phyloP scores from a whole-genome alignment of 2,329 filamentous ascomycete genomes.

The Epichloe uncinata region DNA sequence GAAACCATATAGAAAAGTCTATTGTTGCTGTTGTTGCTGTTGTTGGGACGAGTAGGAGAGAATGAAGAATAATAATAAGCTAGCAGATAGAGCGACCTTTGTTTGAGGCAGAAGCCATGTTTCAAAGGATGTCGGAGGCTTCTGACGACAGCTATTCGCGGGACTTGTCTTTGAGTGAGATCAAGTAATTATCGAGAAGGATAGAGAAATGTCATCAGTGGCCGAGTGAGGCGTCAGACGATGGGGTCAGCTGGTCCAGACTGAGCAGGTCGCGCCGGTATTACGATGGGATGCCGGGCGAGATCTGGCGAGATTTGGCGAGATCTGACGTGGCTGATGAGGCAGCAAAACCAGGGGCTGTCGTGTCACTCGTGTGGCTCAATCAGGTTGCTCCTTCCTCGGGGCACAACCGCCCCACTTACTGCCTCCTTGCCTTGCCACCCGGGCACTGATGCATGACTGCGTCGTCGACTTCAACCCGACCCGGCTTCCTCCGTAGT shows the following conservation, averaged over 20 bases:
- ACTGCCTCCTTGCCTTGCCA: not conserved
- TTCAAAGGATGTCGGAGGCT: not conserved
- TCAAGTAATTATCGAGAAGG: not conserved
- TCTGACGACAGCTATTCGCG: not conserved
- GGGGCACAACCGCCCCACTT: not conserved
- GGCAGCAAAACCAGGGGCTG: not conserved
- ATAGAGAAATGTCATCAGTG: not conserved
- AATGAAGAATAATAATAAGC: not conserved
- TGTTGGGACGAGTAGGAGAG: not conserved
- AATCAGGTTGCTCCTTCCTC: not conserved
- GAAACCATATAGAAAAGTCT: not conserved
- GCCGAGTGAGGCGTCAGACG: no score
- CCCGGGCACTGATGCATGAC: no score
- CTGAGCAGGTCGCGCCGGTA: not conserved
- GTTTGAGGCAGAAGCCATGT: not conserved
- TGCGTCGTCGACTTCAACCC: no score
- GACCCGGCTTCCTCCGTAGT: no score
- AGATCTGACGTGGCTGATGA: constrained; percentile 12
- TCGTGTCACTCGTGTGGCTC: not conserved
- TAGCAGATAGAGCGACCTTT: not conserved
- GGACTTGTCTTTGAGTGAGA: not conserved
- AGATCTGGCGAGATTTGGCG: constrained; percentile 12
- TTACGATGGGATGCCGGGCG: constrained; percentile 6
- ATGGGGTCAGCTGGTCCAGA: not conserved
- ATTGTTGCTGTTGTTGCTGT: not conserved